These are phyloP conservation scores for Balakata baccata DNA, from an alignment of 345 rosid species.

Conservation along the genomic window DNA sequence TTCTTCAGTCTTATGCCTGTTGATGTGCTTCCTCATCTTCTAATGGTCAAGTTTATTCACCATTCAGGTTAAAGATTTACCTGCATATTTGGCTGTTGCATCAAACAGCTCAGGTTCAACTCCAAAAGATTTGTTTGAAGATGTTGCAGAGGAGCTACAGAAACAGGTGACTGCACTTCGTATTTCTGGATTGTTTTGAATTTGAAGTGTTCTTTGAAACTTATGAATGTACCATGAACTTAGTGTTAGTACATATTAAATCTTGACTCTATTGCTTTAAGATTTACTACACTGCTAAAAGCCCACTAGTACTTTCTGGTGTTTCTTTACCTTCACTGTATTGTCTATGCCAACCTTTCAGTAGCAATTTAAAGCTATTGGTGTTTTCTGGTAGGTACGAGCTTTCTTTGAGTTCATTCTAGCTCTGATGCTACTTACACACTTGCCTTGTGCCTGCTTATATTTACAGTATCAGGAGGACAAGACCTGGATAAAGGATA, in stretches of 20 bases:
- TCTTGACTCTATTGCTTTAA: neutral
- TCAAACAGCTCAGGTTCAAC: slow-evolving; percentile 87
- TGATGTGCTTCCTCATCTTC: slow-evolving; percentile 9
- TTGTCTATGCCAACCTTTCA: neutral
- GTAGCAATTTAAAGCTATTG: neutral
- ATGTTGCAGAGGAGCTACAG: slow-evolving; percentile 73
- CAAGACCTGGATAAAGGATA: slow-evolving; percentile 69
- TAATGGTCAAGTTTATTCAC: slow-evolving; percentile 7
- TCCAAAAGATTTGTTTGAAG: slow-evolving; percentile 89
- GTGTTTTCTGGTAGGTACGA: neutral
- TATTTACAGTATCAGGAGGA: slow-evolving; percentile 72
- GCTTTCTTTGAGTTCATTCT: slow-evolving; percentile 2
- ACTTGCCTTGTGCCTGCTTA: slow-evolving; percentile 7
- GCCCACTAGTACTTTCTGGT: neutral
- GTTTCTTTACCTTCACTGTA: neutral
- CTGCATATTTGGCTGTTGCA: slow-evolving; percentile 61
- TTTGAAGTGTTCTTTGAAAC: neutral
- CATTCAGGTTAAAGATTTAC: slow-evolving; percentile 70
- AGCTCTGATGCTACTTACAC: neutral
- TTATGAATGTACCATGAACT: neutral
- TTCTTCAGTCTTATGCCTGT: slow-evolving; percentile 16
- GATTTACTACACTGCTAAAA: neutral
- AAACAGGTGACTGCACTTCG: slow-evolving; percentile 49
- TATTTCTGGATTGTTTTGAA: neutral
- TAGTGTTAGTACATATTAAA: neutral